Evolutionary conservation across 495 filamentous ascomycete genomes (phyloP), one percentile per base, ranked within the genome.

Genomic region (Coniosporium apollinis): DNA sequence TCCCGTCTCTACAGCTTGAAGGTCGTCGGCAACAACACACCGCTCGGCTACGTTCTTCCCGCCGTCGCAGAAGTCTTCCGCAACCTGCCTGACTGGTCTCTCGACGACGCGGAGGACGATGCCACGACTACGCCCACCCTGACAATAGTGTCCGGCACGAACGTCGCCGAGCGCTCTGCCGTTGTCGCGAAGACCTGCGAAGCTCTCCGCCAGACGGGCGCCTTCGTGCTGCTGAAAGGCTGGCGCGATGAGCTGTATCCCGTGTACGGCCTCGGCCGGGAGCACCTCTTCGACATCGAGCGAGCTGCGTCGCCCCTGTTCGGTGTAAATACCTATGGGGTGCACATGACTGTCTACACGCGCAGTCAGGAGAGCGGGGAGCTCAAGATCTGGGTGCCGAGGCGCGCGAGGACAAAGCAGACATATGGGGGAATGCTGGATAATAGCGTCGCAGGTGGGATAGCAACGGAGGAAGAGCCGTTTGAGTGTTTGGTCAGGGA

Each of bases 191-290:
- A 56, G 24, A 74, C 80, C 3, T 64, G 75, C 21, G 48, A 56
- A 1, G 66, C 73, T 44, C 82, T 82, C 61, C 72, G 74, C 19
- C 55, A 66, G 19, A 65, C 66, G 17, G 52, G 63, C 10, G 67
- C 60, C 0, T 96, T 96, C 52, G 57, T 69, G 30, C 57, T 92
- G 1, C 64, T 94, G 19, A 62, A 60, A 11, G 82, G 83, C 41
- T 99, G 89, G 89, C 67, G 91, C 25, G 59, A 86, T 44, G 89
- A 99, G 59, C 58, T 77, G 21, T 99, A 93, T 59, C 71, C 83
- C 0, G 69, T 94, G 10, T 89, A 80, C 45, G 80, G 70, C 0
- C 70, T 64, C 4, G 54, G 58, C 4, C 60, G 65, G 3, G 65
- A 79, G 46, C 58, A 80, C 22, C 55, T 85, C 3, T 77, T 81